phyloP scores from a whole-genome alignment of 805 yeast genomes.

The Ogataea trehaloabstinens region DNA sequence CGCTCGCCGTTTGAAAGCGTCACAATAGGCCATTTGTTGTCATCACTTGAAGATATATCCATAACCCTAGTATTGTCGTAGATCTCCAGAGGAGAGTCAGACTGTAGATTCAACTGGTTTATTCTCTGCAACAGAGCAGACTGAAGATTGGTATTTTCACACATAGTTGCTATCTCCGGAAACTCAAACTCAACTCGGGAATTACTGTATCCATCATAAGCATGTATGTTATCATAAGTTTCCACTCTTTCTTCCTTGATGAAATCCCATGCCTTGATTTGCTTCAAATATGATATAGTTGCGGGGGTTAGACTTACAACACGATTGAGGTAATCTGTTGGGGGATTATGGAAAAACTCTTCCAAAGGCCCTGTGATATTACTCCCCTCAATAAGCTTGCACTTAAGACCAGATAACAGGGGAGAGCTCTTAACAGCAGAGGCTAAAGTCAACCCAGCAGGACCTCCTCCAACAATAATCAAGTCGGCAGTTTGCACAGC shows the following conservation, averaged over 20 bases:
- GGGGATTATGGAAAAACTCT: constrained; percentile 43
- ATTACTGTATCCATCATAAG: constrained; percentile 80
- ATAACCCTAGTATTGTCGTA: constrained; percentile 68
- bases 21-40: constrained; percentile 73
- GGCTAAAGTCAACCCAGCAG: constrained; percentile 88
- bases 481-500: constrained; percentile 49
- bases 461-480: constrained; percentile 93
- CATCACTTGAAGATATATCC: constrained; percentile 41
- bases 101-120: constrained; percentile 36
- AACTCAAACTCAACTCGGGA: constrained; percentile 72
- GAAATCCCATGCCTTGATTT: constrained; percentile 75
- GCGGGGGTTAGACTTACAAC: constrained; percentile 85
- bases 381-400: constrained; percentile 74
- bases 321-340: constrained; percentile 65
- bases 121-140: constrained; percentile 61
- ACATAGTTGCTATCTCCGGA: constrained; percentile 74
- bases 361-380: constrained; percentile 49
- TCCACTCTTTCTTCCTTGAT: constrained; percentile 70
- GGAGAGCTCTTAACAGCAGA: constrained; percentile 75
- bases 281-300: constrained; percentile 60
- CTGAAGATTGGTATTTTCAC: constrained; percentile 84
- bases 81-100: constrained; percentile 37
- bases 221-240: constrained; percentile 75
- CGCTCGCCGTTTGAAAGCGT: constrained; percentile 61
- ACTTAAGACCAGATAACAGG: constrained; percentile 52